phyloP scores from a whole-genome alignment of 2,329 filamentous ascomycete species.

The Hypoxylon sp. region DNA sequence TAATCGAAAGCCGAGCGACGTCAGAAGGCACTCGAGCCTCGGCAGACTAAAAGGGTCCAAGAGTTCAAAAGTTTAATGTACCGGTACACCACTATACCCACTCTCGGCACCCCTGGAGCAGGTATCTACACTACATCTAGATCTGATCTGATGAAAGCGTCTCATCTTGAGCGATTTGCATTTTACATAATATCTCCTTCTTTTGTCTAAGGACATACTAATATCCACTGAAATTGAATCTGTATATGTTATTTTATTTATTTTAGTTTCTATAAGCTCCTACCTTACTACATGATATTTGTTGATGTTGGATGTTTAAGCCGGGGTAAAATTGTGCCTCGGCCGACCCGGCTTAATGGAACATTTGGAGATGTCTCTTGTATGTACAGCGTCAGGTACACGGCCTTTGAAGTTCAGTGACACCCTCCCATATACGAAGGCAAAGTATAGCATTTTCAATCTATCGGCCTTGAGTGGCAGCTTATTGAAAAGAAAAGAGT shows the following conservation, averaged over 20 bases:
- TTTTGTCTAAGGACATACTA: background rate
- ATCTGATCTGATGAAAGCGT: constrained; percentile 20
- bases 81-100: constrained; percentile 17
- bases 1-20: constrained; percentile 37
- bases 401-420: no score
- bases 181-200: background rate
- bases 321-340: constrained; percentile 27
- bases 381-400: background rate
- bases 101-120: constrained; percentile 3
- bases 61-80: constrained; percentile 13
- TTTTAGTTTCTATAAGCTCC: background rate
- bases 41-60: constrained; percentile 22
- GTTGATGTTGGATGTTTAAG: background rate
- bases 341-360: constrained; percentile 41
- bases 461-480: background rate
- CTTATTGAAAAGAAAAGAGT: background rate
- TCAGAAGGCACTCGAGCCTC: constrained; percentile 35
- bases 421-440: constrained; percentile 9
- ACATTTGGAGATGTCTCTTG: constrained; percentile 5
- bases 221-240: background rate
- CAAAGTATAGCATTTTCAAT: background rate
- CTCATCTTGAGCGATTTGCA: constrained; percentile 7
- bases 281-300: background rate
- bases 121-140: constrained; percentile 6
- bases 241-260: background rate